Percentiles rank a stretch among this genome's conserved stretches.
phyloP scores from a whole-genome alignment of 2,329 filamentous ascomycete species.

The Trichoderma gracile region DNA sequence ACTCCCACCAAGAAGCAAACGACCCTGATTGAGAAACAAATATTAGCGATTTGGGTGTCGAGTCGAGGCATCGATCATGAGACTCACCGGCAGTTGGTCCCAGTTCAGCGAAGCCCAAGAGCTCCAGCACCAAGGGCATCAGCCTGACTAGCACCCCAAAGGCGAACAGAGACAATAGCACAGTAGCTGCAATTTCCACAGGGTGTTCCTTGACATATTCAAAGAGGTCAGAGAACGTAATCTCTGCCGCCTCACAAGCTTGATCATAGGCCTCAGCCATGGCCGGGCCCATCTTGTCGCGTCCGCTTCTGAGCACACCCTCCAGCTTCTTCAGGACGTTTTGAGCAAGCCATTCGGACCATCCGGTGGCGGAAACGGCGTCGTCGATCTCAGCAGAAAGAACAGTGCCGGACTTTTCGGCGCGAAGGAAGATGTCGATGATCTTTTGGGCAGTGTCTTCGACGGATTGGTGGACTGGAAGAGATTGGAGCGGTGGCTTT shows the following conservation, averaged over 20 bases:
- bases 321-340: conserved; percentile 20
- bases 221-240: not conserved
- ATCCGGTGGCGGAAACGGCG: not conserved
- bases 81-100: conserved; percentile 10
- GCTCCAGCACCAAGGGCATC: not conserved
- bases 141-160: conserved; percentile 14
- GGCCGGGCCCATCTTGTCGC: conserved; percentile 16
- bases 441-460: not conserved
- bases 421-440: not conserved
- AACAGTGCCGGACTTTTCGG: not conserved
- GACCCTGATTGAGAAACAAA: not conserved
- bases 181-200: not conserved
- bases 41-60: not conserved
- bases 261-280: conserved; percentile 11
- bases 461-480: not conserved
- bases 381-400: conserved; percentile 8
- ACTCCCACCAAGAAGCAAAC: conserved; percentile 7
- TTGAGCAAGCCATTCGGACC: conserved; percentile 20
- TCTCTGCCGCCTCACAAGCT: not conserved
- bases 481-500: not conserved
- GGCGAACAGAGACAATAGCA: not conserved
- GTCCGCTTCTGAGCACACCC: not conserved
- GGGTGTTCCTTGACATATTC: conserved; percentile 8
- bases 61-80: not conserved
- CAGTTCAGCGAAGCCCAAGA: conserved; percentile 2